Conservation (phyloP, 2,329 filamentous ascomycete genomes). For the Sporothrix luriei region DNA sequence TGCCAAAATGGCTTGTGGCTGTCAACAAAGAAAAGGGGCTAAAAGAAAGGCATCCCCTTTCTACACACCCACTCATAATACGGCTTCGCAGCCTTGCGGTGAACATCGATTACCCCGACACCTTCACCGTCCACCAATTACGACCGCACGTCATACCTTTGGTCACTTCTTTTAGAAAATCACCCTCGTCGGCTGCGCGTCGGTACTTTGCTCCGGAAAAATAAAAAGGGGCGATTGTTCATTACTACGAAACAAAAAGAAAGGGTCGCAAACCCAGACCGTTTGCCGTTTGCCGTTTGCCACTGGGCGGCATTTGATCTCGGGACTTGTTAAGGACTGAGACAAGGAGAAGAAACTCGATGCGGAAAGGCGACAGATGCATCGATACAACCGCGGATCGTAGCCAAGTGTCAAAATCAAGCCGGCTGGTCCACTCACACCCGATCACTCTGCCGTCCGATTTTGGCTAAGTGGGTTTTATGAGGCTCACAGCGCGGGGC, state of each 20-base stretch:
- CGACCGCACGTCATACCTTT: not conserved
- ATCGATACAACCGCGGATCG: no score
- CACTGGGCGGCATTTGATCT: slow-evolving; percentile 10
- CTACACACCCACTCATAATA: not conserved
- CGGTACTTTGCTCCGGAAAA: slow-evolving; percentile 27
- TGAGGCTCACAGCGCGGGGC: not conserved
- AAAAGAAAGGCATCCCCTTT: not conserved
- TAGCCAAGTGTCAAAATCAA: no score
- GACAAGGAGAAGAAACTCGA: not conserved
- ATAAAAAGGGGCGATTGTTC: not conserved
- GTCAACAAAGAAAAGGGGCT: not conserved
- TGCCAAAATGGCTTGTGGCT: not conserved
- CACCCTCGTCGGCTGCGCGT: slow-evolving; percentile 10
- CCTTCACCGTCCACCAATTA: no score
- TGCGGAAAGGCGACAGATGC: not conserved
- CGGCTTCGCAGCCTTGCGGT: slow-evolving; percentile 27
- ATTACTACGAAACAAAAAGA: not conserved
- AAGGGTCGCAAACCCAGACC: not conserved
- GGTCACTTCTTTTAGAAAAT: not conserved
- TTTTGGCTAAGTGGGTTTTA: slow-evolving; percentile 23
- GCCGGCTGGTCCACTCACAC: not conserved
- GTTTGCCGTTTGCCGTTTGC: no score
- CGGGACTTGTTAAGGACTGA: slow-evolving; percentile 12
- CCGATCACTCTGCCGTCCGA: slow-evolving; percentile 13
- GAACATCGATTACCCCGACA: not conserved